Evolutionary conservation across 129 eudicot genomes (phyloP).

Genomic region (Artemisia tridentata): DNA sequence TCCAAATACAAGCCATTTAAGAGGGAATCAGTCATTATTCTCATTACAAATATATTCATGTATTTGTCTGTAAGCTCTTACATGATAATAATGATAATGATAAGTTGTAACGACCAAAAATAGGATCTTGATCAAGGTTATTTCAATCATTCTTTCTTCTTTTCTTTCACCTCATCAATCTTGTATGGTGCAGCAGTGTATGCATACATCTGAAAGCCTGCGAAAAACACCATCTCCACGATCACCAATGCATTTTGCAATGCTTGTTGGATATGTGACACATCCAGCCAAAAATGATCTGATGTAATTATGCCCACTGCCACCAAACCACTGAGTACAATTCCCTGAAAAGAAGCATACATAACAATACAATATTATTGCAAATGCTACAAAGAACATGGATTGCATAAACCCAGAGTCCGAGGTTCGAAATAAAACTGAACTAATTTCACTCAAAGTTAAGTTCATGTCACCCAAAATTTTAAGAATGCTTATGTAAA

Average conservation of each 20-base stretch:
- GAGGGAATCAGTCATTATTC: slow-evolving; percentile 9
- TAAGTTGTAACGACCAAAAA: slow-evolving; percentile 23
- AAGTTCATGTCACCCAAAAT: neutral
- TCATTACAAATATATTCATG: neutral
- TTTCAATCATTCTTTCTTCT: slow-evolving; percentile 61
- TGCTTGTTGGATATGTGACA: slow-evolving; percentile 71
- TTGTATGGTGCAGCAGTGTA: slow-evolving; percentile 81
- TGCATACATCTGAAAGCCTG: slow-evolving; percentile 71
- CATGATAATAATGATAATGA: slow-evolving; percentile 11
- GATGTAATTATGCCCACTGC: slow-evolving; percentile 68
- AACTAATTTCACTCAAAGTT: neutral
- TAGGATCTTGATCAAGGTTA: neutral
- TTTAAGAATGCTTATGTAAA: neutral
- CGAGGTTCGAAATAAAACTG: neutral
- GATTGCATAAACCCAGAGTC: neutral
- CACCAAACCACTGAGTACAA: slow-evolving; percentile 64
- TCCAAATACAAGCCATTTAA: slow-evolving; percentile 30
- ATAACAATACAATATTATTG: neutral
- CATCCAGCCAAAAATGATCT: slow-evolving; percentile 80
- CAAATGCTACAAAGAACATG: neutral
- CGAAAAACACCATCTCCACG: slow-evolving; percentile 88
- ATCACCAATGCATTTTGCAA: slow-evolving; percentile 68
- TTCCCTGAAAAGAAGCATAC: slow-evolving; percentile 49
- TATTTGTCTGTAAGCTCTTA: slow-evolving; percentile 11
- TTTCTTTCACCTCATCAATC: slow-evolving; percentile 39